Evolutionary conservation across 2,329 filamentous ascomycete species (phyloP), one percentile per base, ranked within the genome.

Genomic region (Colletotrichum eremochloae): DNA sequence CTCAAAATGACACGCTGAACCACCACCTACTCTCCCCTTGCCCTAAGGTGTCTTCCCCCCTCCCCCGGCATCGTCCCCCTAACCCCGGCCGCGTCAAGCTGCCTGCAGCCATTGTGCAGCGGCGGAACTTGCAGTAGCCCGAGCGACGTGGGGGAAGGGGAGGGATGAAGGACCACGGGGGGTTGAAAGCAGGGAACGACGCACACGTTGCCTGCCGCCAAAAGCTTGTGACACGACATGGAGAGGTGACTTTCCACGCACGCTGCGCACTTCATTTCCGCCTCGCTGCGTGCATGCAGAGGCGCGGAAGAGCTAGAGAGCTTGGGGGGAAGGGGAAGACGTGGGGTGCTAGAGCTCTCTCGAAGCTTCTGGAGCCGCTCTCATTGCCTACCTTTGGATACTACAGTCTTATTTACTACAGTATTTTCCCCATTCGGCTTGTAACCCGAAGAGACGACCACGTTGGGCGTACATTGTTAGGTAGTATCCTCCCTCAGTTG

Each of bases 161-260:
- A n/a, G n/a, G 46, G 46, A 24, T 20, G 20, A 12, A 9, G 11
- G 7, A 24, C 20, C 9, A 15, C 5, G 44, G 15, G 53, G 33
- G 31, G 33, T 44, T 8, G n/a, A 11, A 33, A 62, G 46, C 56
- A 48, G 40, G 8, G 68, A 60, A 63, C 5, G 20, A 38, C 18
- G 38, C 53, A 15, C 31, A 38, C 53, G 53, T 8, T 38, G 20
- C n/a, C 31, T 38, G 20, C 33, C 24, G 44, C 52, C 63, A 63
- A 71, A 71, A 71, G 69, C 69, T 71, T 63, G 65, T 71, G 52
- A 63, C 58, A 63, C 65, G 58, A 68, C 53, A 66, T 71, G 65
- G 52, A 63, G 44, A 48, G 68, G 58, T 24, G 46, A 48, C 68
- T 53, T 33, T 40, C 31, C 38, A 5, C 46, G 29, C 52, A 24